A percentile compares a stretch with the other conserved stretches of the same genome.
Conservation (phyloP, 257 asterid genomes). For the Solanum rostratum region DNA sequence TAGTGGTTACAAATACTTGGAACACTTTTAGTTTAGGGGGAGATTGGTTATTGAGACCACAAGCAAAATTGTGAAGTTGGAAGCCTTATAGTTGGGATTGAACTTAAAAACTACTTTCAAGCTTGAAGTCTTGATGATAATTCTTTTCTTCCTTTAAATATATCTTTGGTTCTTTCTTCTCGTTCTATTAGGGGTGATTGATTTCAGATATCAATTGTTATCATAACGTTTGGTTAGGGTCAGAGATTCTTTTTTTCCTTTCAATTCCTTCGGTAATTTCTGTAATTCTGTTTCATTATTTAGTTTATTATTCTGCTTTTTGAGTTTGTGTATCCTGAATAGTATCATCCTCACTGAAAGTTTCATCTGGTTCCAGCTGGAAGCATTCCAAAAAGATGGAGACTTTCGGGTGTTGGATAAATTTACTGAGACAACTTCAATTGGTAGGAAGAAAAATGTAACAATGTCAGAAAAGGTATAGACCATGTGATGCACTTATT, state of each 20-base stretch:
- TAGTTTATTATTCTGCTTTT: background rate
- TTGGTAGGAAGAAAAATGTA: conserved; percentile 10
- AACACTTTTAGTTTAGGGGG: background rate
- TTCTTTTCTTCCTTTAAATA: background rate
- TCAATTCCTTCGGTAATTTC: background rate
- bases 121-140: background rate
- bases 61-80: background rate
- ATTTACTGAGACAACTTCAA: conserved; percentile 24
- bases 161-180: background rate
- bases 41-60: background rate
- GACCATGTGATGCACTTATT: conserved; percentile 1
- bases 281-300: background rate
- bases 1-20: background rate
- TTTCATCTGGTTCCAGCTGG: conserved; percentile 49
- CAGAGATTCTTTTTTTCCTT: background rate
- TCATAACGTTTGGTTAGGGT: background rate
- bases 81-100: background rate
- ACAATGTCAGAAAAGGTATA: conserved; percentile 35
- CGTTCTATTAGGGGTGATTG: background rate
- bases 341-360: conserved; percentile 3
- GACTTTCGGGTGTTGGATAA: conserved; percentile 56
- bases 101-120: background rate
- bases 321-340: background rate
- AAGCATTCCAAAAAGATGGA: conserved; percentile 58
- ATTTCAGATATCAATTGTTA: background rate